A percentile compares a stretch with the other conserved stretches of the same genome.
Conservation (phyloP, 768 basidiomycete genomes). For the Gautieria morchelliformis region DNA sequence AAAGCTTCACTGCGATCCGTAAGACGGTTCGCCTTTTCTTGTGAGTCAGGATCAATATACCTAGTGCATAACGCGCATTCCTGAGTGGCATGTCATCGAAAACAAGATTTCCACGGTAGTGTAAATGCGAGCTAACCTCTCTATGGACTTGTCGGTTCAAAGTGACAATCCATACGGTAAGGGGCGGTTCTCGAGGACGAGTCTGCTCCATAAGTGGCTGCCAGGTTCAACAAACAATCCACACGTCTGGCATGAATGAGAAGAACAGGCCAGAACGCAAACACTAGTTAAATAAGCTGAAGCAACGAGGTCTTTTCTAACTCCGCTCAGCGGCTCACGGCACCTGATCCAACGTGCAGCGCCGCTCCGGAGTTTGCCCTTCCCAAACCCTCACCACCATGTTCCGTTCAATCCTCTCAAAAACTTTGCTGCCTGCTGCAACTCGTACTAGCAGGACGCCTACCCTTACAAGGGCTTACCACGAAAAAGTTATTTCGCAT, state of each 20-base stretch:
- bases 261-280: neutral
- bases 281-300: neutral
- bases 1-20: conserved; percentile 4
- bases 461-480: conserved; percentile 64
- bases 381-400: conserved; percentile 34
- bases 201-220: neutral
- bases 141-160: conserved; percentile 7
- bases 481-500: conserved; percentile 95
- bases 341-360: neutral
- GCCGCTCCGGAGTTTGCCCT: neutral
- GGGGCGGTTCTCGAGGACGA: neutral
- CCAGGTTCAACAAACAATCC: too few species aligned
- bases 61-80: conserved; percentile 3
- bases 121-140: neutral
- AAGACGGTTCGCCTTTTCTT: conserved; percentile 4
- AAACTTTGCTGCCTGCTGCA: conserved; percentile 32
- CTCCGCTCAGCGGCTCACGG: too few species aligned
- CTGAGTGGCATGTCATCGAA: neutral
- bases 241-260: too few species aligned
- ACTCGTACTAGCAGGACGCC: conserved; percentile 38
- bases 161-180: conserved; percentile 6
- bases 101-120: neutral
- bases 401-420: conserved; percentile 57
- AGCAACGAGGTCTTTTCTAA: too few species aligned
- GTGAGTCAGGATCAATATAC: conserved; percentile 1